These are phyloP conservation scores for Corylus avellana DNA, from an alignment of 306 rosid species.

Conservation along the genomic window DNA sequence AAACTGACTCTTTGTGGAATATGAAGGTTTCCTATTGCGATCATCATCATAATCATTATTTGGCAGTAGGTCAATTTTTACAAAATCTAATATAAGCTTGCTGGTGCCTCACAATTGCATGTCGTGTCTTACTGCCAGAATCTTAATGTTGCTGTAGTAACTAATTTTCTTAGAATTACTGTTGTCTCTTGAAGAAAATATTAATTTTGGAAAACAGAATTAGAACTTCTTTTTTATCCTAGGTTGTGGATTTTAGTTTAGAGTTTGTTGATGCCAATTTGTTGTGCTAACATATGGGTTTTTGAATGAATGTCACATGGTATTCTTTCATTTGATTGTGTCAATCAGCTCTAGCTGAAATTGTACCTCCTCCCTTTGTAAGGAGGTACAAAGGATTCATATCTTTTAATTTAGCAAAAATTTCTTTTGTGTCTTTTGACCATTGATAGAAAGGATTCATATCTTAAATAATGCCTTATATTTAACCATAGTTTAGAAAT, in stretches of 20 bases:
- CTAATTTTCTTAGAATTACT: neutral
- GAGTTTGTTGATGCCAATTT: neutral
- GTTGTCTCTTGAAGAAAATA: neutral
- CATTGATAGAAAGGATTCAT: neutral
- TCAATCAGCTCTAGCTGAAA: neutral
- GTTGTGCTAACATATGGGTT: neutral
- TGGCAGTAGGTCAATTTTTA: neutral
- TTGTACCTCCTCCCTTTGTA: neutral
- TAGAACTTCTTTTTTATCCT: neutral
- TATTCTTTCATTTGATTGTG: neutral
- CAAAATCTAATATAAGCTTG: neutral
- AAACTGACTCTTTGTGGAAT: neutral
- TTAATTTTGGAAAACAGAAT: neutral
- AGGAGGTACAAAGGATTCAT: neutral
- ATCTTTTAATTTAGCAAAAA: neutral
- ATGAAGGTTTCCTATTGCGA: neutral
- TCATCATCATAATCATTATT: neutral
- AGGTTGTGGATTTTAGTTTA: neutral
- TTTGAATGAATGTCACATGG: neutral
- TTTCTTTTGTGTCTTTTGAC: neutral
- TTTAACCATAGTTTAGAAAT: neutral
- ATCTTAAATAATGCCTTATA: neutral
- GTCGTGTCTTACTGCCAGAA: neutral
- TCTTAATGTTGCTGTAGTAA: neutral
- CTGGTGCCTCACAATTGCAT: constrained; percentile 1